phyloP scores from a whole-genome alignment of 2,329 filamentous ascomycete genomes.

The Colletotrichum brevisporum region DNA sequence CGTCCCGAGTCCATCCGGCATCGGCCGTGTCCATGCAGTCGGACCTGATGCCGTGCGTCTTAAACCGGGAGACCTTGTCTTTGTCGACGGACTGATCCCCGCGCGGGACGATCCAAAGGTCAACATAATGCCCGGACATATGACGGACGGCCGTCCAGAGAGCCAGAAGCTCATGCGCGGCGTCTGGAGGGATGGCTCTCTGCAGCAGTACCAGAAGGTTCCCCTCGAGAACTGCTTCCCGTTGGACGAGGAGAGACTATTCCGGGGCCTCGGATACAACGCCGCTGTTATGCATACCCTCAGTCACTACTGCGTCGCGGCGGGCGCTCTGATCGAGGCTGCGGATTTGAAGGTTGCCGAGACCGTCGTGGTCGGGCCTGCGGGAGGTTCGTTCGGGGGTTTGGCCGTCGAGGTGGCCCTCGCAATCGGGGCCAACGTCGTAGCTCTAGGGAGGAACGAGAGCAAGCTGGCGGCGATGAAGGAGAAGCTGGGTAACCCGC shows the following conservation, averaged over 20 bases:
- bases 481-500: slow-evolving; percentile 20
- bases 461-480: slow-evolving; percentile 45
- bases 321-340: slow-evolving; percentile 57
- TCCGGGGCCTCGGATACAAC: slow-evolving; percentile 54
- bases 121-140: slow-evolving; percentile 48
- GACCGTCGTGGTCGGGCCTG: slow-evolving; percentile 64
- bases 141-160: slow-evolving; percentile 44
- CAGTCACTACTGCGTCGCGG: slow-evolving; percentile 54
- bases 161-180: slow-evolving; percentile 45
- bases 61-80: slow-evolving; percentile 52
- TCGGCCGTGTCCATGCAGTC: slow-evolving; percentile 53
- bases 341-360: slow-evolving; percentile 60
- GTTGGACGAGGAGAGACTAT: slow-evolving; percentile 49
- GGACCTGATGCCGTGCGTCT: slow-evolving; percentile 50
- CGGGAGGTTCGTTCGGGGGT: slow-evolving; percentile 64
- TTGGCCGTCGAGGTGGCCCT: slow-evolving; percentile 63
- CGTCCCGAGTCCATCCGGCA: slow-evolving; percentile 50
- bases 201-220: slow-evolving; percentile 47
- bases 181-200: slow-evolving; percentile 50
- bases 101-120: slow-evolving; percentile 48
- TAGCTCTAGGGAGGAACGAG: slow-evolving; percentile 63
- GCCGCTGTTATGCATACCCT: slow-evolving; percentile 57
- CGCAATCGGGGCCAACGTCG: slow-evolving; percentile 65
- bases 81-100: slow-evolving; percentile 47
- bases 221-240: slow-evolving; percentile 52